These are phyloP conservation scores for Periglandula ipomoeae DNA, from an alignment of 2,329 filamentous ascomycete species.

Conservation along the genomic window DNA sequence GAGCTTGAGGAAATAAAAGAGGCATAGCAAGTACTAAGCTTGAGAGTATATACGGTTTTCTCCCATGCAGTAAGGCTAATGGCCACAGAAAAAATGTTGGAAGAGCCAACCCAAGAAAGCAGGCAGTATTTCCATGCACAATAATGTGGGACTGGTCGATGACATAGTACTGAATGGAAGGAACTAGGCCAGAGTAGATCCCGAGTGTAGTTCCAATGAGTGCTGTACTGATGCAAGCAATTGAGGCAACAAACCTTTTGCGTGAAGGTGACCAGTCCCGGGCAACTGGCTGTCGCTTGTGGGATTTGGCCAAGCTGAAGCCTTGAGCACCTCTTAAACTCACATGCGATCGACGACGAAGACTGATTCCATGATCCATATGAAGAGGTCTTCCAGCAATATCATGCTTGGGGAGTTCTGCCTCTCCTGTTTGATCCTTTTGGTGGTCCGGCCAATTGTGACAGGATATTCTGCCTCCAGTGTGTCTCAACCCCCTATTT, in stretches of 20 bases:
- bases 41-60: constrained; percentile 67
- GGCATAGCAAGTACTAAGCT: constrained; percentile 62
- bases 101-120: constrained; percentile 62
- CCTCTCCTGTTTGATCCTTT: constrained; percentile 2
- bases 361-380: constrained; percentile 28
- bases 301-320: constrained; percentile 44
- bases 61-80: constrained; percentile 63
- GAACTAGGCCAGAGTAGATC: constrained; percentile 69
- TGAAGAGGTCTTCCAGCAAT: constrained; percentile 17
- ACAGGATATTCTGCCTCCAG: too few species aligned
- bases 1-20: constrained; percentile 65
- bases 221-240: constrained; percentile 65
- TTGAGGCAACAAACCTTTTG: constrained; percentile 59
- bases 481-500: background rate
- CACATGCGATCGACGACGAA: constrained; percentile 43
- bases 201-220: constrained; percentile 62
- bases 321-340: constrained; percentile 40
- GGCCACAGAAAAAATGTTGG: constrained; percentile 67
- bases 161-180: constrained; percentile 70
- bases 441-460: too few species aligned
- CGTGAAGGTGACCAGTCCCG: constrained; percentile 60
- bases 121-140: constrained; percentile 63
- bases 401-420: constrained; percentile 18
- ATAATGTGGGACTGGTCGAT: constrained; percentile 58
- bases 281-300: constrained; percentile 56